Evolutionary conservation across 2,329 filamentous ascomycete genomes (phyloP).

Genomic region (Stagonosporopsis cucurbitacearum): DNA sequence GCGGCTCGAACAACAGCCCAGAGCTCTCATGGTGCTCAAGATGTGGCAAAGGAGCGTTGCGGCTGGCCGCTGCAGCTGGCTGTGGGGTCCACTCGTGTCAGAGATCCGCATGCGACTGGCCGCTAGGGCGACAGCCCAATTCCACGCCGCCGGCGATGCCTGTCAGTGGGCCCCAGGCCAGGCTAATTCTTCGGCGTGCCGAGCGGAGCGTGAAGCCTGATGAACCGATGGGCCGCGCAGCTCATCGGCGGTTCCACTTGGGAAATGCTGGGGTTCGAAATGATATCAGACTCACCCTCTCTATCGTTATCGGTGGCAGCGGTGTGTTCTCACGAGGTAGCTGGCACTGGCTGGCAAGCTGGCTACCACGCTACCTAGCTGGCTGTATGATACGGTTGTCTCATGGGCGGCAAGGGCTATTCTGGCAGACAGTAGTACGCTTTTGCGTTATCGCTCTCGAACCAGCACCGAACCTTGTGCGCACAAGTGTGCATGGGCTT

Average conservation of each 20-base stretch:
- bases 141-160: constrained; percentile 33
- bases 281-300: constrained; percentile 19
- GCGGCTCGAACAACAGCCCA: constrained; percentile 16
- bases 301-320: constrained; percentile 21
- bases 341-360: constrained; percentile 14
- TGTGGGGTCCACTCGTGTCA: constrained; percentile 27
- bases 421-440: constrained; percentile 10
- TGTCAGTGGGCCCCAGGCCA: constrained; percentile 12
- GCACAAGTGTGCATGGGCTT: constrained; percentile 40
- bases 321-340: background rate
- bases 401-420: constrained; percentile 13
- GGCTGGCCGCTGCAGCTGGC: too few relatives aligned
- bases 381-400: constrained; percentile 12
- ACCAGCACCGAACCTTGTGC: constrained; percentile 29
- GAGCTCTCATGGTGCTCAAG: constrained; percentile 14
- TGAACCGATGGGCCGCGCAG: constrained; percentile 15
- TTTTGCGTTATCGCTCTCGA: constrained; percentile 20
- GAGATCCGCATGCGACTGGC: constrained; percentile 31
- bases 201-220: constrained; percentile 16
- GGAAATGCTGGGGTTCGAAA: constrained; percentile 17
- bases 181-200: constrained; percentile 14
- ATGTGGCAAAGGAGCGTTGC: constrained; percentile 27
- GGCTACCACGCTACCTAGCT: too few relatives aligned
- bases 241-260: constrained; percentile 11
- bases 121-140: constrained; percentile 32